Evolutionary conservation across 2,329 filamentous ascomycete genomes (phyloP), one percentile per base, ranked within the genome.

Genomic region (Penicillium sp.): DNA sequence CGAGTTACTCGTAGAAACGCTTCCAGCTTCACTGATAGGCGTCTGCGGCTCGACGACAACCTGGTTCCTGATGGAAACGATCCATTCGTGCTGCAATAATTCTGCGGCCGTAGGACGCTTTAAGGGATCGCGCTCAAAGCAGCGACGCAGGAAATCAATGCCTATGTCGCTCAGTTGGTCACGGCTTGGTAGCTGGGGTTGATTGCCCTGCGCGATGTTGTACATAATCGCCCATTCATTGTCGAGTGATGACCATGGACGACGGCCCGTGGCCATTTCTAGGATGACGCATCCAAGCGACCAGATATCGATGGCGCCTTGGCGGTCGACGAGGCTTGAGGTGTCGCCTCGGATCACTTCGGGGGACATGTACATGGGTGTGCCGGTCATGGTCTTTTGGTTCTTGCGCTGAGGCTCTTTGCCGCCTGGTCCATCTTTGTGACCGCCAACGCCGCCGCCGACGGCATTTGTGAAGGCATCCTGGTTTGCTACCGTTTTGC

Each of bases 161-260:
- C 94, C 94, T 56, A 84, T 75, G 0, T 87, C 83, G 67, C 89
- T 94, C 61, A 99, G 83, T 73, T 97, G 93, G 52, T 97, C 93
- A 0, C 79, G 71, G 0, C 84, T 81, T 1, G 94, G 94, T 56
- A 97, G 80, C 69, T 91, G 88, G 5, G 94, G 94, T 49, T 91
- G 89, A 66, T 97, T 96, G 62, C 94, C 94, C 70, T 96, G 93
- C 1, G 94, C 94, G 68, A 99, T 99, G 78, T 97, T 97, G 81
- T 97, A 99, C 94, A 99, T 99, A 77, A 99, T 97, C 43, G 94
- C 94, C 91, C 92, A 99, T 74, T 99, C 94, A 70, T 99, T 99
- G 77, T 99, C 94, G 47, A 97, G 85, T 62, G 88, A 91, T 24
- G 91, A 91, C 94, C 94, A 99, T 1, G 94, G 94, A 16, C 93